Evolutionary conservation across 257 asterid species (phyloP).

Genomic region (Plantago major): DNA sequence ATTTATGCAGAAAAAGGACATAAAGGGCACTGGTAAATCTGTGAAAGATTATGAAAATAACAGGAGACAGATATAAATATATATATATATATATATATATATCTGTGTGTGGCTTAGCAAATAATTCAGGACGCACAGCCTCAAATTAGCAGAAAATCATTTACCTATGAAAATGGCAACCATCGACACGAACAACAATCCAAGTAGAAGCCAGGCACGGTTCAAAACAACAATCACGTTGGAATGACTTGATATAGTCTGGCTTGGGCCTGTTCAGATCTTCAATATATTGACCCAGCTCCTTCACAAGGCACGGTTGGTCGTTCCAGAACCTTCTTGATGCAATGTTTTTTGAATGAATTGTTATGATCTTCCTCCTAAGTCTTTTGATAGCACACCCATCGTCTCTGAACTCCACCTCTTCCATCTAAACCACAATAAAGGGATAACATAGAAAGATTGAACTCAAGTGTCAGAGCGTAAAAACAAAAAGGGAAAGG

Average conservation of each 20-base stretch:
- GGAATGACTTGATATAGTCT: conserved; percentile 61
- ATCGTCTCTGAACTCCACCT: conserved; percentile 55
- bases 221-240: conserved; percentile 51
- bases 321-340: conserved; percentile 70
- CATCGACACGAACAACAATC: conserved; percentile 82
- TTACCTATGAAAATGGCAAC: conserved; percentile 72
- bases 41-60: too few relatives aligned
- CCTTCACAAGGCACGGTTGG: conserved; percentile 40
- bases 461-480: too few relatives aligned
- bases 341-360: conserved; percentile 61
- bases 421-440: too few relatives aligned
- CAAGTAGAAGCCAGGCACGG: conserved; percentile 40
- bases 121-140: too few relatives aligned
- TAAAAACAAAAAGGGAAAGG: too few relatives aligned
- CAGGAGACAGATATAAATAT: too few relatives aligned
- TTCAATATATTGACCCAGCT: conserved; percentile 52
- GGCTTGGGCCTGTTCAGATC: conserved; percentile 48
- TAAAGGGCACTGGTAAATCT: too few relatives aligned
- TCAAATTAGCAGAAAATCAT: too few relatives aligned
- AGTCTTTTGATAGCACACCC: conserved; percentile 65
- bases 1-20: too few relatives aligned
- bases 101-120: too few relatives aligned
- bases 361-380: conserved; percentile 42
- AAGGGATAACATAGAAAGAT: too few relatives aligned
- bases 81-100: too few relatives aligned